A percentile compares a stretch with the other conserved stretches of the same genome.
Conservation (phyloP, 1,284 basidiomycete genomes). For the Puccinia hordei region DNA sequence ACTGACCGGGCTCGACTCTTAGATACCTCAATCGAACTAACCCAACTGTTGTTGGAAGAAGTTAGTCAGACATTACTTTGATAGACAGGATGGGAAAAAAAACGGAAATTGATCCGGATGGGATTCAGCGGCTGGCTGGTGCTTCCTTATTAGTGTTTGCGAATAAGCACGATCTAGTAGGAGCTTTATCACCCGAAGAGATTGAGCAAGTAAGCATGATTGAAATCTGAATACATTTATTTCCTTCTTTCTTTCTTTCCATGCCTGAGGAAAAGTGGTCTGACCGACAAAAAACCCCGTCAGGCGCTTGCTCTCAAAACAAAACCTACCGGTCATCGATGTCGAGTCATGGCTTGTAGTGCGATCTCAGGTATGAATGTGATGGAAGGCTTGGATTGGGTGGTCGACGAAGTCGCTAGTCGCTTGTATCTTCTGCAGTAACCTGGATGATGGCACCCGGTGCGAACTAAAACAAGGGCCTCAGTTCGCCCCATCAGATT, state of each 20-base stretch:
- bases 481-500: too few species aligned
- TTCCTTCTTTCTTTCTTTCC: conserved; percentile 44
- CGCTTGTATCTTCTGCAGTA: conserved; percentile 56
- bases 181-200: conserved; percentile 78
- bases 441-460: too few species aligned
- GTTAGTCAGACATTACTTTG: conserved; percentile 61
- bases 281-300: not conserved
- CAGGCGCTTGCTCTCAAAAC: conserved; percentile 72
- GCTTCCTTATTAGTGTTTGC: conserved; percentile 94
- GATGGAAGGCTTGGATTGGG: conserved; percentile 85
- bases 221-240: not conserved
- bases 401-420: conserved; percentile 78
- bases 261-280: not conserved
- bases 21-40: conserved; percentile 85
- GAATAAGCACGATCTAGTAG: conserved; percentile 96
- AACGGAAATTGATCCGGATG: not conserved
- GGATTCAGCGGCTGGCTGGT: conserved; percentile 76
- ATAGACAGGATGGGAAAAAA: not conserved
- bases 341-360: conserved; percentile 88
- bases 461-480: too few species aligned
- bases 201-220: conserved; percentile 72
- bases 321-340: conserved; percentile 79
- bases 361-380: conserved; percentile 86
- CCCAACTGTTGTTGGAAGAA: conserved; percentile 83
- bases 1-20: conserved; percentile 82